phyloP scores from a whole-genome alignment of 768 basidiomycete species.

The Boletus insuetus region DNA sequence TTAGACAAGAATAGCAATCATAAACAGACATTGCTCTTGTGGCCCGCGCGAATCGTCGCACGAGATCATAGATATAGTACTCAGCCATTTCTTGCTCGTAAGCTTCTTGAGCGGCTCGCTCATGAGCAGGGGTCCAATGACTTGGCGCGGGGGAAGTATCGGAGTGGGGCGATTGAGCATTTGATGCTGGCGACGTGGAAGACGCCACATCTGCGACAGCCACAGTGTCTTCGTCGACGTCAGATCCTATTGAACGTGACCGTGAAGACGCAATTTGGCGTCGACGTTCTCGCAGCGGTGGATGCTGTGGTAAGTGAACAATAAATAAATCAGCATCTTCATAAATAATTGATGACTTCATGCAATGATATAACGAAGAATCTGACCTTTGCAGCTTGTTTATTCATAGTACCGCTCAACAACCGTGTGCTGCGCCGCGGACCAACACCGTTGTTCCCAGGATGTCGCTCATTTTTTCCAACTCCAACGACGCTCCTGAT shows the following conservation, averaged over 20 bases:
- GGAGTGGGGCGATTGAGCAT: conserved; percentile 57
- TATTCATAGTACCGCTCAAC: conserved; percentile 53
- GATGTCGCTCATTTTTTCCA: conserved; percentile 51
- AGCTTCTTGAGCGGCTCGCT: conserved; percentile 68
- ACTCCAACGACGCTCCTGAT: conserved; percentile 52
- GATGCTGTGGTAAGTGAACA: conserved; percentile 29
- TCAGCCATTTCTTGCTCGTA: conserved; percentile 76
- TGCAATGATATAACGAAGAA: background rate
- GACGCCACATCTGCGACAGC: conserved; percentile 47
- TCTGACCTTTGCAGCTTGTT: conserved; percentile 57
- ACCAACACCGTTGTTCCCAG: conserved; percentile 40
- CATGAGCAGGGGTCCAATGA: conserved; percentile 62
- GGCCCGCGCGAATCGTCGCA: conserved; percentile 79
- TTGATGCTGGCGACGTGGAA: conserved; percentile 60
- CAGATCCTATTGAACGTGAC: conserved; percentile 66
- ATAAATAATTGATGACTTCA: background rate
- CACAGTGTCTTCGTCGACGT: conserved; percentile 63
- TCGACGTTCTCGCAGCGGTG: conserved; percentile 53
- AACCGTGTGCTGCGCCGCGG: conserved; percentile 76
- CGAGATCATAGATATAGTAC: conserved; percentile 76
- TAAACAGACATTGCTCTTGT: conserved; percentile 72
- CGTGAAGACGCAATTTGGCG: conserved; percentile 52
- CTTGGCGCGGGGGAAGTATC: conserved; percentile 64
- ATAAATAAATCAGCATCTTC: conserved; percentile 3
- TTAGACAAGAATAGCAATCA: conserved; percentile 70